These are phyloP conservation scores for Ensete ventricosum DNA, from an alignment of 176 grass and related monocot genomes.

Conservation along the genomic window DNA sequence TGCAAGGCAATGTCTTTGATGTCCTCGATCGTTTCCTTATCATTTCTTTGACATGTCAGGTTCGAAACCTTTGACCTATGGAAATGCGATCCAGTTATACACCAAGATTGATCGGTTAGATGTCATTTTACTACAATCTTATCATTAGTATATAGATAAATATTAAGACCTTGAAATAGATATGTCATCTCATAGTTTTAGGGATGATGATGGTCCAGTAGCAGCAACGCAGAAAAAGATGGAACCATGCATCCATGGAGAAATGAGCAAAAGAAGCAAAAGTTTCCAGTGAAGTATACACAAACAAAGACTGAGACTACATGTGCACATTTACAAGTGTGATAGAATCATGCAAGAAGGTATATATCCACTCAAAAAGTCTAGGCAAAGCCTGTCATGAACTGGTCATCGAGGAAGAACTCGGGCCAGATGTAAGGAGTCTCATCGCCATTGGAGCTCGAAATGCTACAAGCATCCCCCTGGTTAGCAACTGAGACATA, in stretches of 20 bases:
- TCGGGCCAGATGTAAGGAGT: conserved; percentile 42
- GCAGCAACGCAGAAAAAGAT: conserved; percentile 1
- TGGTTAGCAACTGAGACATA: conserved; percentile 63
- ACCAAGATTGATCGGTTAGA: too few species aligned
- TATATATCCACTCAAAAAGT: conserved; percentile 11
- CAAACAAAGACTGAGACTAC: conserved; percentile 40
- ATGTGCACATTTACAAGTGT: conserved; percentile 28
- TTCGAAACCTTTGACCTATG: too few species aligned
- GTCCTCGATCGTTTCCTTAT: too few species aligned
- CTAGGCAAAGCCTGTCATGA: conserved; percentile 55
- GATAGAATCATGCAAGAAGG: conserved; percentile 30
- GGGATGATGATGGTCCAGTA: neutral
- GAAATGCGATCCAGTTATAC: too few species aligned
- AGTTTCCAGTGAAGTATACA: conserved; percentile 24
- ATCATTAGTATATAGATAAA: too few species aligned
- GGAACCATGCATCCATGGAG: neutral
- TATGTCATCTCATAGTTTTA: neutral
- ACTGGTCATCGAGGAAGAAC: conserved; percentile 55
- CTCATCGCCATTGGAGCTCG: conserved; percentile 58
- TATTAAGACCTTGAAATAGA: neutral
- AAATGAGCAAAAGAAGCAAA: conserved; percentile 21
- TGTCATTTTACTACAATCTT: too few species aligned
- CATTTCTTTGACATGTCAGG: too few species aligned
- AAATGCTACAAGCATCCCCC: conserved; percentile 50
- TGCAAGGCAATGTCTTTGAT: too few species aligned